Conservation (phyloP, 345 rosid genomes). For the Gossypium rotundifolium region DNA sequence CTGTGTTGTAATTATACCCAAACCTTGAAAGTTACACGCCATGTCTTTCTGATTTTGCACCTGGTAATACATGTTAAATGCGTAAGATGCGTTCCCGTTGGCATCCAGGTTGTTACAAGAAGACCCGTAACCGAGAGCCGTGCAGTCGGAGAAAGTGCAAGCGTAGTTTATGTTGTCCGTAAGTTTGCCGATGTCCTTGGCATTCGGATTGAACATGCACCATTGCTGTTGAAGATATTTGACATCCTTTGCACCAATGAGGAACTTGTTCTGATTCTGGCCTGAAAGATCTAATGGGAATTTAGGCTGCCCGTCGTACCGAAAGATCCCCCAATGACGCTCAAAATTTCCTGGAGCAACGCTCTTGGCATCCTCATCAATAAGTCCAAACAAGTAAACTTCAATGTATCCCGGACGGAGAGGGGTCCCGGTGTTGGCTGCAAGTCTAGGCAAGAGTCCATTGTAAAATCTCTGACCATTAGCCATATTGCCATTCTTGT, state of each 20-base stretch:
- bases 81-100: slow-evolving; percentile 60
- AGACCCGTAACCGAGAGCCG: slow-evolving; percentile 55
- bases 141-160: slow-evolving; percentile 59
- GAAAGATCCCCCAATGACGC: slow-evolving; percentile 59
- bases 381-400: slow-evolving; percentile 63
- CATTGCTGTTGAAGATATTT: slow-evolving; percentile 56
- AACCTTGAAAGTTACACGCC: slow-evolving; percentile 58
- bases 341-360: slow-evolving; percentile 83
- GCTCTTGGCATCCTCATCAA: slow-evolving; percentile 87
- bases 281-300: slow-evolving; percentile 61
- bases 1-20: slow-evolving; percentile 39
- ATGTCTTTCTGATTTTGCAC: slow-evolving; percentile 51
- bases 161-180: slow-evolving; percentile 64
- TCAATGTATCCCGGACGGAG: slow-evolving; percentile 53
- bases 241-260: slow-evolving; percentile 50
- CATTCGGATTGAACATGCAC: slow-evolving; percentile 70
- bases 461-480: slow-evolving; percentile 64
- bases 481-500: slow-evolving; percentile 58
- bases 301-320: slow-evolving; percentile 81
- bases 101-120: slow-evolving; percentile 56
- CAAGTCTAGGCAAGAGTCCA: slow-evolving; percentile 59
- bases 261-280: slow-evolving; percentile 47
- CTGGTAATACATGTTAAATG: slow-evolving; percentile 72
- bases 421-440: slow-evolving; percentile 66
- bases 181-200: slow-evolving; percentile 50